Evolutionary conservation across 495 filamentous ascomycete species (phyloP).

Genomic region (Clohesyomyces aquaticus): DNA sequence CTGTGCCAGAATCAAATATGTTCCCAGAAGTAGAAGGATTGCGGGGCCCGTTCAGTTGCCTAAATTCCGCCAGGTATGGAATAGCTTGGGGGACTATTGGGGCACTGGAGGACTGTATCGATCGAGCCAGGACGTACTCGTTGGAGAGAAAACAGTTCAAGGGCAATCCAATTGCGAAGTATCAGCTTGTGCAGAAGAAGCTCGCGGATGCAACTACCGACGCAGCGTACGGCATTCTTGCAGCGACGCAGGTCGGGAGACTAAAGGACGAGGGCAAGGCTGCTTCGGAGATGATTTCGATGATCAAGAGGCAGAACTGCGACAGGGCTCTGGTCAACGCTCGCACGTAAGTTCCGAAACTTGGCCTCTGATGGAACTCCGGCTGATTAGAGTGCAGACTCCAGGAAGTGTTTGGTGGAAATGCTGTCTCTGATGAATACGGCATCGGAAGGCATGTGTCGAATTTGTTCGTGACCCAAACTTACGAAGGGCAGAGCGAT

Average conservation of each 20-base stretch:
- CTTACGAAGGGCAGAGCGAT: constrained; percentile 96
- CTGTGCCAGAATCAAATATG: constrained; percentile 90
- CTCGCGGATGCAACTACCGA: constrained; percentile 90
- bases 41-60: constrained; percentile 85
- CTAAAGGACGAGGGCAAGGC: constrained; percentile 88
- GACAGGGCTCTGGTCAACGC: constrained; percentile 83
- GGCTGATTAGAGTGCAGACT: constrained; percentile 55
- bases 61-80: constrained; percentile 90
- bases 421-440: constrained; percentile 96
- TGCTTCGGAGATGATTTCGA: constrained; percentile 95
- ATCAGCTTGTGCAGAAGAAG: constrained; percentile 99
- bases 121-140: constrained; percentile 79
- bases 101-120: constrained; percentile 87
- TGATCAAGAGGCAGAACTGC: constrained; percentile 98
- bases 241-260: constrained; percentile 85
- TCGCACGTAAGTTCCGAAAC: constrained; percentile 60
- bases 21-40: constrained; percentile 89
- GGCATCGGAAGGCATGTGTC: constrained; percentile 91
- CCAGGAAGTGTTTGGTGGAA: constrained; percentile 96
- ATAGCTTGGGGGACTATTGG: constrained; percentile 95
- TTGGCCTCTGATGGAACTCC: not conserved
- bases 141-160: constrained; percentile 96
- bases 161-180: constrained; percentile 91
- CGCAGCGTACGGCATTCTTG: constrained; percentile 83
- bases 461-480: constrained; percentile 96